Evolutionary conservation across 345 rosid genomes (phyloP), one percentile per base, ranked within the genome.

Genomic region (Eucalyptus curtisii): DNA sequence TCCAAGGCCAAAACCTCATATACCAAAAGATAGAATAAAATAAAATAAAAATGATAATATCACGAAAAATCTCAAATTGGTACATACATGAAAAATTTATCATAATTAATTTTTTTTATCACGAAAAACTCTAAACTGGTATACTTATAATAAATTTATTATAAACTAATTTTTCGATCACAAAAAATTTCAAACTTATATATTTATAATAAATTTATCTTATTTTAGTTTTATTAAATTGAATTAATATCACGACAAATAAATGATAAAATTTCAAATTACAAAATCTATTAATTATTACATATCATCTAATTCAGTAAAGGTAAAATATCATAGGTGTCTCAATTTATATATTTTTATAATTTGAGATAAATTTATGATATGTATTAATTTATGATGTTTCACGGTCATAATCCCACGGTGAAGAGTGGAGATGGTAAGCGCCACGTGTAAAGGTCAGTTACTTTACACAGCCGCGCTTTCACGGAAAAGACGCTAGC

Each of bases 41-140:
- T n/a, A n/a, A 64, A 15, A n/a, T 14, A 14, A 13, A n/a, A 55
- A 24, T 1, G 1, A 0, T 4, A 24, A 1, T 55, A 55, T 24
- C 13, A 22, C 1, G 0, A 24, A 53, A 55, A 55, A 24, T 22
- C 13, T 22, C 0, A 55, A 55, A 55, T 55, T 55, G 0, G 1
- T 9, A 22, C 0, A 10, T 55, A 22, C 8, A 24, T 9, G 13
- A 55, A 9, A 55, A 24, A 8, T 55, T 22, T 0, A 24, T 8
- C 30, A 22, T 55, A 55, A 55, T 55, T 2, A 20, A 3, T 53
- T 53, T 55, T 48, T 55, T 55, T 9, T 22, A 22, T 22, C 2
- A 55, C 1, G 0, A 55, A 55, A 55, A 55, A 24, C 0, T 24
- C 13, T 24, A 55, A 55, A 24, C 0, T 10, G 0, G 0, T 9